phyloP scores from a whole-genome alignment of 2,329 filamentous ascomycete genomes.

The Colletotrichum spinosum region DNA sequence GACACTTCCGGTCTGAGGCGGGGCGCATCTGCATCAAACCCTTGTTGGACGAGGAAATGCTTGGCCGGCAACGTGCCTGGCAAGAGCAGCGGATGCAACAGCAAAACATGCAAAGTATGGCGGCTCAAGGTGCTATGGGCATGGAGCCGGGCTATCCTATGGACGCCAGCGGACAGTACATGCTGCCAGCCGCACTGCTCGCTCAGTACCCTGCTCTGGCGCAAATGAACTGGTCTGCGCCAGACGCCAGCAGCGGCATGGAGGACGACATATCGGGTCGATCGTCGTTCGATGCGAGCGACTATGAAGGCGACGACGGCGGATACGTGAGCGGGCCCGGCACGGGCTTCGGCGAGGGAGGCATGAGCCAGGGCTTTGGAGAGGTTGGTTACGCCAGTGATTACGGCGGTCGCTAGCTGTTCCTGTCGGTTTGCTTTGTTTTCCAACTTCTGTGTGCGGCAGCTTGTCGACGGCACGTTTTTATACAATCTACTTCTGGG shows the following conservation, averaged over 20 bases:
- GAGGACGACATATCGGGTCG: slow-evolving; percentile 83
- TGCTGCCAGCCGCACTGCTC: slow-evolving; percentile 86
- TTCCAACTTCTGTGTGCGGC: slow-evolving; percentile 20
- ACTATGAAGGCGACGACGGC: slow-evolving; percentile 79
- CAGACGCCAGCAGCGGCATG: slow-evolving; percentile 75
- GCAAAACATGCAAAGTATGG: slow-evolving; percentile 71
- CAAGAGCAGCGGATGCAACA: slow-evolving; percentile 78
- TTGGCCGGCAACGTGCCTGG: slow-evolving; percentile 81
- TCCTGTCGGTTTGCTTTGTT: slow-evolving; percentile 11
- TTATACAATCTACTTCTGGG: slow-evolving; percentile 13
- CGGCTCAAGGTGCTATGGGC: slow-evolving; percentile 63
- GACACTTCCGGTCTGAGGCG: slow-evolving; percentile 95
- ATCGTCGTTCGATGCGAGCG: slow-evolving; percentile 85
- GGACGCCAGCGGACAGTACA: slow-evolving; percentile 68
- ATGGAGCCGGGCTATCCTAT: slow-evolving; percentile 72
- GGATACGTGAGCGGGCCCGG: slow-evolving; percentile 75
- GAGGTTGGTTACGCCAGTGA: slow-evolving; percentile 67
- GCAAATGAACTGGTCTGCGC: slow-evolving; percentile 81
- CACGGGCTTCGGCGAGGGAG: slow-evolving; percentile 68
- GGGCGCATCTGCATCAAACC: slow-evolving; percentile 97
- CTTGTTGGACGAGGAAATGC: slow-evolving; percentile 92
- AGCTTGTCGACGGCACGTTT: slow-evolving; percentile 13
- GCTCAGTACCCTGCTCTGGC: slow-evolving; percentile 95
- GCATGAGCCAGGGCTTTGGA: slow-evolving; percentile 66
- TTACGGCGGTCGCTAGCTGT: slow-evolving; percentile 56